Evolutionary conservation across 2,329 filamentous ascomycete genomes (phyloP), one percentile per base, ranked within the genome.

Genomic region (Didymella segeticola): DNA sequence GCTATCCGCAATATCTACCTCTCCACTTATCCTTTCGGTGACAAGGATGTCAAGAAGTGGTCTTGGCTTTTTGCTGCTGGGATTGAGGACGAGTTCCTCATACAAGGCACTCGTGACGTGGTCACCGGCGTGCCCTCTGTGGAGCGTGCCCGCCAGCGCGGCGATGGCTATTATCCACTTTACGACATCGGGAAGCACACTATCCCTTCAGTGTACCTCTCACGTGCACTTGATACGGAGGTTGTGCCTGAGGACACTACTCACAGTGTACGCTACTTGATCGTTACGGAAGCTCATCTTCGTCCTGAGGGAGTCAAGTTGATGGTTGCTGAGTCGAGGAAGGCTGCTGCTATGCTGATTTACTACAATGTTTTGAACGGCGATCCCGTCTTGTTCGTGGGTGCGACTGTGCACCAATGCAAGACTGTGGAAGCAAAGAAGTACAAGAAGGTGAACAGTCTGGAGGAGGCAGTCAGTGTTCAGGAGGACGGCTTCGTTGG

Each of bases 11-110:
- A 46, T 43, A 48, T 61, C 14, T 68, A 67, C 51, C 45, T 69
- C 3, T 50, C 58, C 36, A 69, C 66, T 0, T 69, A 58, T 41
- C 62, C 65, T 4, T 69, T 68, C 48, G 60, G 60, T n/a, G 45
- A 62, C 19, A 57, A 51, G 10, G 63, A 68, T n/a, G 56, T 69
- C 5, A 59, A 62, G 47, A 64, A 67, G 20, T 68, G 61, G 60
- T 25, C 51, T 1, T 68, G 66, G 63, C 47, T 69, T 19, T 48
- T 69, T 12, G 43, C 34, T 5, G 23, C 46, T 5, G 58, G 54
- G 10, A 39, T 66, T 5, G 60, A 66, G 27, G 64, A 65, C 3
- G 54, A 43, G 3, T 64, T 50, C 20, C 38, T 68, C 4, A 31
- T 42, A 3, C 43, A 36, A 5, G 31, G 30, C 14, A 37, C 33